Evolutionary conservation across 768 basidiomycete species (phyloP).

Genomic region (Hericium erinaceus): DNA sequence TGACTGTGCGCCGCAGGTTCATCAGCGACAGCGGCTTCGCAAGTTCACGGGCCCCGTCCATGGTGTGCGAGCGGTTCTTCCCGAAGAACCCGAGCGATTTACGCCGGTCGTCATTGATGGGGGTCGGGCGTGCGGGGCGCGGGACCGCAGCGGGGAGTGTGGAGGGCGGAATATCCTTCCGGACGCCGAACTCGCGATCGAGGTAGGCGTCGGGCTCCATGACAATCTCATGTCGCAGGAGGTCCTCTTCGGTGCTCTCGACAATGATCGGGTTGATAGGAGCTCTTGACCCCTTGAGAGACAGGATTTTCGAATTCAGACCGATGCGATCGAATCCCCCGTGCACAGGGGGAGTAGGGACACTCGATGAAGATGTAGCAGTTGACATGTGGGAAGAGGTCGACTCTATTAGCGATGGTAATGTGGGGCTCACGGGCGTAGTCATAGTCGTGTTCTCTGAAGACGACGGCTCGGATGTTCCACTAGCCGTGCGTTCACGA

Average conservation of each 20-base stretch:
- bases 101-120: background rate
- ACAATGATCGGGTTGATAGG: background rate
- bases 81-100: constrained; percentile 1
- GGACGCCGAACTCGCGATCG: background rate
- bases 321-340: background rate
- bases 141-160: background rate
- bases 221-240: constrained; percentile 4
- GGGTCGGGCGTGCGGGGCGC: background rate
- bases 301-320: background rate
- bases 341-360: background rate
- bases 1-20: background rate
- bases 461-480: background rate
- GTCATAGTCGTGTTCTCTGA: background rate
- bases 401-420: constrained; percentile 4
- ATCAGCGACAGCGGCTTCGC: constrained; percentile 1
- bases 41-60: background rate
- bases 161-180: constrained; percentile 2
- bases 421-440: constrained; percentile 2
- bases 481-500: background rate
- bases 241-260: constrained; percentile 4
- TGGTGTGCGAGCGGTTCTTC: background rate
- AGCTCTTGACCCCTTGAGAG: background rate
- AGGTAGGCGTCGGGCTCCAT: constrained; percentile 1
- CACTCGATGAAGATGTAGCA: background rate
- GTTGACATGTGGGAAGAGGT: constrained; percentile 7